These are phyloP conservation scores for Arthrocladium fulminans DNA, from an alignment of 2,329 filamentous ascomycete species.

Conservation along the genomic window DNA sequence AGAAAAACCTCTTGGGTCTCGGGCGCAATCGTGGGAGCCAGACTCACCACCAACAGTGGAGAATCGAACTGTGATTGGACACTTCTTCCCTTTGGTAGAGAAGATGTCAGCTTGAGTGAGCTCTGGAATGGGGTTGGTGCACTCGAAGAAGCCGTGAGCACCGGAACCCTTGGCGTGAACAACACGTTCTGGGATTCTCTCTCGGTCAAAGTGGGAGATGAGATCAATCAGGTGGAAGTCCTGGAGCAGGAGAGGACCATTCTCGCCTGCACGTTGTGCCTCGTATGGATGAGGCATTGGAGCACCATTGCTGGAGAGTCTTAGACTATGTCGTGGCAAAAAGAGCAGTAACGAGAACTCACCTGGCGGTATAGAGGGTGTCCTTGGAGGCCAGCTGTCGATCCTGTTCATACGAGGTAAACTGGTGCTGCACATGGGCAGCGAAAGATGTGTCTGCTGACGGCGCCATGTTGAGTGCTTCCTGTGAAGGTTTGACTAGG, in stretches of 20 bases:
- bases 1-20: constrained; percentile 64
- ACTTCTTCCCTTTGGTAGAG: constrained; percentile 58
- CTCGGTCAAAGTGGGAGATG: constrained; percentile 34
- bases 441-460: constrained; percentile 28
- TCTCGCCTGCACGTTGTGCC: constrained; percentile 45
- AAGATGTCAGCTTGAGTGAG: constrained; percentile 42
- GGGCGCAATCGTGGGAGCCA: constrained; percentile 61
- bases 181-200: constrained; percentile 40
- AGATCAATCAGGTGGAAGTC: constrained; percentile 59
- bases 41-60: constrained; percentile 68
- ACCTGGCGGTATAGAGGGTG: constrained; percentile 19
- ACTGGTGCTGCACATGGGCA: constrained; percentile 31
- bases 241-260: constrained; percentile 54
- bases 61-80: constrained; percentile 58
- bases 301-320: constrained; percentile 25
- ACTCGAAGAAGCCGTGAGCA: constrained; percentile 30
- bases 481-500: constrained; percentile 10
- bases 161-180: constrained; percentile 34
- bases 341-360: too few species aligned
- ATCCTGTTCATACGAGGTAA: constrained; percentile 35
- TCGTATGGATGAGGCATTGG: constrained; percentile 28
- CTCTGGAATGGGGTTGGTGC: constrained; percentile 43
- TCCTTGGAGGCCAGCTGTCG: constrained; percentile 33
- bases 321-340: too few species aligned
- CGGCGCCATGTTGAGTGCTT: constrained; percentile 13